Percentiles rank a stretch among this genome's conserved stretches.
Evolutionary conservation across 352 stramenopile genomes (phyloP).

Genomic region (Phytophthora sp.): DNA sequence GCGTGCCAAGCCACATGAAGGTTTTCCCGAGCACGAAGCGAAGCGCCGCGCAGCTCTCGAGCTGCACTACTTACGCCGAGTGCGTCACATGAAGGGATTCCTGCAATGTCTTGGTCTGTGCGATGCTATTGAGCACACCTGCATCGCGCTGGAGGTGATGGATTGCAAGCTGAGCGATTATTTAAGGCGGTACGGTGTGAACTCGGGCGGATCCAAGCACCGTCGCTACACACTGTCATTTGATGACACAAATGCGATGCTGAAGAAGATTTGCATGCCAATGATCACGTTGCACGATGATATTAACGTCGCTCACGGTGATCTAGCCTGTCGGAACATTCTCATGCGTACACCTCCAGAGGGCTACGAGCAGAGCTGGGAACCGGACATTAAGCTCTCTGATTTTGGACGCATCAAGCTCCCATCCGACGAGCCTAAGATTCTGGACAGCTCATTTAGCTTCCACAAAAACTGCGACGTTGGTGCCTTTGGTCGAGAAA

Average conservation of each 20-base stretch:
- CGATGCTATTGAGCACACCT: conserved; percentile 86
- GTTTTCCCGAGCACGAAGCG: conserved; percentile 76
- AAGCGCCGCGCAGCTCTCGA: conserved; percentile 82
- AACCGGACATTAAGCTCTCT: conserved; percentile 83
- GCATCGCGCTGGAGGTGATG: conserved; percentile 88
- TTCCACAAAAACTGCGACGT: conserved; percentile 89
- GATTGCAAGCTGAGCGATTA: conserved; percentile 90
- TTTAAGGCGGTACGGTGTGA: conserved; percentile 68
- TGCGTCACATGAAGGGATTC: conserved; percentile 79
- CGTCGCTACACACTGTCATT: conserved; percentile 68
- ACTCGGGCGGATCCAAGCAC: conserved; percentile 45
- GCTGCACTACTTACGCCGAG: conserved; percentile 79
- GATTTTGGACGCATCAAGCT: conserved; percentile 86
- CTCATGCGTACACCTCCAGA: conserved; percentile 80
- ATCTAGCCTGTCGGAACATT: conserved; percentile 88
- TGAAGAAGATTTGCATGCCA: conserved; percentile 77
- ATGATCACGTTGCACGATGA: conserved; percentile 85
- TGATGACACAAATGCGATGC: conserved; percentile 57
- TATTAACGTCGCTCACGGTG: conserved; percentile 80
- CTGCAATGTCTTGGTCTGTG: conserved; percentile 84
- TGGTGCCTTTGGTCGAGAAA: conserved; percentile 77
- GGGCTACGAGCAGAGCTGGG: conserved; percentile 83
- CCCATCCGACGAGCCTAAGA: conserved; percentile 65
- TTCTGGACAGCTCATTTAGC: conserved; percentile 76
- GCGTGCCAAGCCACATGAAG: conserved; percentile 78